Evolutionary conservation across 176 grass and related monocot genomes (phyloP).

Genomic region (Tillandsia leiboldiana): DNA sequence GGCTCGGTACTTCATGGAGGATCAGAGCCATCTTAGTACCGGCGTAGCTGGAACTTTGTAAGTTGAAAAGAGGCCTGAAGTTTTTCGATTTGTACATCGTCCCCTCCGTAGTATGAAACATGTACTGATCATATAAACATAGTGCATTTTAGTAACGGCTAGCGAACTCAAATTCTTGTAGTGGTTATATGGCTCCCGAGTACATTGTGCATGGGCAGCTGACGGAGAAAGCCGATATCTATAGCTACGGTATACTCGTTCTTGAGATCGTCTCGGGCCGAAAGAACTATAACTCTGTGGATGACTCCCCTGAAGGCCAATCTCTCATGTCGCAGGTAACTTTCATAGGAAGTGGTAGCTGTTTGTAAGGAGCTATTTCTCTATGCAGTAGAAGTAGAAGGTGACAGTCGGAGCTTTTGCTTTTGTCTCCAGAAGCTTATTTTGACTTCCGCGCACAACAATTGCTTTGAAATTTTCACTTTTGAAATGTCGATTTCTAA

Average conservation of each 20-base stretch:
- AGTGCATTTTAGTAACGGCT: no score
- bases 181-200: slow-evolving; percentile 87
- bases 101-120: no score
- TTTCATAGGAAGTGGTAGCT: background rate
- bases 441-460: no score
- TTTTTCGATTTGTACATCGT: no score
- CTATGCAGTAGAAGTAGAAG: no score
- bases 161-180: slow-evolving; percentile 1
- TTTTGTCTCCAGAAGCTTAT: no score
- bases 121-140: no score
- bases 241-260: slow-evolving; percentile 67
- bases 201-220: slow-evolving; percentile 84
- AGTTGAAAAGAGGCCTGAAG: slow-evolving; percentile 1
- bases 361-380: no score
- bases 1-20: slow-evolving; percentile 65
- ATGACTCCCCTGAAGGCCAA: slow-evolving; percentile 35
- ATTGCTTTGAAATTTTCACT: no score
- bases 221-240: slow-evolving; percentile 81
- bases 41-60: slow-evolving; percentile 80
- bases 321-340: slow-evolving; percentile 62
- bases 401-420: no score
- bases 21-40: slow-evolving; percentile 81
- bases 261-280: slow-evolving; percentile 67
- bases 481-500: background rate
- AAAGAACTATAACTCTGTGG: slow-evolving; percentile 62